Percentiles rank a stretch among this genome's conserved stretches.
These are phyloP conservation scores for Puccinia horiana DNA, from an alignment of 1,284 basidiomycete genomes.

Conservation along the genomic window DNA sequence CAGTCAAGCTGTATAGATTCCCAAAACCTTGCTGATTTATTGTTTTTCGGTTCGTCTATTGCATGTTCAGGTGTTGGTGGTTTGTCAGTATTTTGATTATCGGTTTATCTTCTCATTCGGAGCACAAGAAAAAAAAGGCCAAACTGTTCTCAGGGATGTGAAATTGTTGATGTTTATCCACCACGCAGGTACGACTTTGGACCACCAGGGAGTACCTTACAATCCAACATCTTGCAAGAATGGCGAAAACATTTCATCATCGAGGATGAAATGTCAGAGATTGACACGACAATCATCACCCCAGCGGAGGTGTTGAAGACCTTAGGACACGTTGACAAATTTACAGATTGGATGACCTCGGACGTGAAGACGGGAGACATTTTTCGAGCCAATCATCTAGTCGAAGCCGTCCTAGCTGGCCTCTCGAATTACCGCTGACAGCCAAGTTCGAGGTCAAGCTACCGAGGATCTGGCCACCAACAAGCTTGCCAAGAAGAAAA, in stretches of 20 bases:
- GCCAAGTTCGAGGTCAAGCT: slow-evolving; percentile 78
- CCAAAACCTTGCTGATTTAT: neutral
- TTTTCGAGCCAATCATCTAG: slow-evolving; percentile 93
- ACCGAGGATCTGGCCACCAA: slow-evolving; percentile 68
- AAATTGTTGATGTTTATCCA: neutral
- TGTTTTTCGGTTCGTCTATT: neutral
- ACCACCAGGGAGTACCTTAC: slow-evolving; percentile 88
- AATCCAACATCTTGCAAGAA: slow-evolving; percentile 93
- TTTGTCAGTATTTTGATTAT: slow-evolving; percentile 7
- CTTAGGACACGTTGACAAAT: slow-evolving; percentile 96
- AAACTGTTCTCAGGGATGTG: slow-evolving; percentile 14
- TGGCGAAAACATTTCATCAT: slow-evolving; percentile 99
- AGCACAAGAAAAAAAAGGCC: neutral
- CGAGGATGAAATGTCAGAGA: slow-evolving; percentile 97
- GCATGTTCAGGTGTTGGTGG: slow-evolving; percentile 35
- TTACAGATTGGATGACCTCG: slow-evolving; percentile 99
- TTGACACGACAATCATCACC: slow-evolving; percentile 98
- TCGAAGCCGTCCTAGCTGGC: slow-evolving; percentile 91
- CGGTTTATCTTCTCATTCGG: neutral
- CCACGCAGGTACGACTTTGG: slow-evolving; percentile 61
- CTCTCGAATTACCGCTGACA: slow-evolving; percentile 83
- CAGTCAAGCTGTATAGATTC: no score
- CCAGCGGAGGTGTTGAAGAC: slow-evolving; percentile 92
- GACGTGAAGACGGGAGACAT: slow-evolving; percentile 92
- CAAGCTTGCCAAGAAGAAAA: slow-evolving; percentile 77